Conservation (phyloP, 1,139 yeast genomes). For the Magnusiomyces fungicola region DNA sequence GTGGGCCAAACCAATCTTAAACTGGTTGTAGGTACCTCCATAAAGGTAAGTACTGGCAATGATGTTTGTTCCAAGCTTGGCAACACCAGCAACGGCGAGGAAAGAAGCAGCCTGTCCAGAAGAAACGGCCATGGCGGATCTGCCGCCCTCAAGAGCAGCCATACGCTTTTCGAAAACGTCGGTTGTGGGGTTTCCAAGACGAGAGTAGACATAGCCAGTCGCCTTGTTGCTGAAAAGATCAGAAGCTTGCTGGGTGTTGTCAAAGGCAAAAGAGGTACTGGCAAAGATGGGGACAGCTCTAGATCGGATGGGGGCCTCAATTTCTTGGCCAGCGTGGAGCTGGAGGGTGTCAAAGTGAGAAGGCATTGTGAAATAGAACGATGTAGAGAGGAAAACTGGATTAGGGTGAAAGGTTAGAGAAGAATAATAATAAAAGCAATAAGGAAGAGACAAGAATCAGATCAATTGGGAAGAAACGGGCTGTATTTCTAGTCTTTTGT, state of each 20-base stretch:
- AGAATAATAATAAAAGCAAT: not conserved
- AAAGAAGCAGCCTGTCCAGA: conserved; percentile 97
- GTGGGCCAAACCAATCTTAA: conserved; percentile 84
- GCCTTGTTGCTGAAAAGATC: conserved; percentile 76
- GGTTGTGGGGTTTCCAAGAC: conserved; percentile 88
- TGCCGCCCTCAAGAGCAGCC: conserved; percentile 89
- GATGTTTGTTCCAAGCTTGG: conserved; percentile 83
- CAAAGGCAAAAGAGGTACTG: conserved; percentile 66
- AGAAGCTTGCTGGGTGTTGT: conserved; percentile 86
- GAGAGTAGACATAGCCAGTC: conserved; percentile 78
- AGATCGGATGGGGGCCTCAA: conserved; percentile 51
- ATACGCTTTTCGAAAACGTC: conserved; percentile 86
- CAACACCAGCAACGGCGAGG: conserved; percentile 73
- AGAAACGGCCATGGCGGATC: conserved; percentile 80
- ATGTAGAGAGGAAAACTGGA: too few relatives aligned
- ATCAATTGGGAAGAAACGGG: not conserved
- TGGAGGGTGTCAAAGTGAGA: conserved; percentile 81
- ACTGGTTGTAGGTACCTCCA: conserved; percentile 95
- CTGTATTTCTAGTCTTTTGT: too few relatives aligned
- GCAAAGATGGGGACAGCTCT: conserved; percentile 88
- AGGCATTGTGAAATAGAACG: too few relatives aligned
- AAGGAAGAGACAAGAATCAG: not conserved
- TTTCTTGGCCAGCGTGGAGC: conserved; percentile 83
- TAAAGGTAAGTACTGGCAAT: conserved; percentile 81
- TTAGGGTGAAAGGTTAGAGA: not conserved